These are phyloP conservation scores for Trichophyton mentagrophytes DNA, from an alignment of 2,329 filamentous ascomycete species.

Conservation along the genomic window DNA sequence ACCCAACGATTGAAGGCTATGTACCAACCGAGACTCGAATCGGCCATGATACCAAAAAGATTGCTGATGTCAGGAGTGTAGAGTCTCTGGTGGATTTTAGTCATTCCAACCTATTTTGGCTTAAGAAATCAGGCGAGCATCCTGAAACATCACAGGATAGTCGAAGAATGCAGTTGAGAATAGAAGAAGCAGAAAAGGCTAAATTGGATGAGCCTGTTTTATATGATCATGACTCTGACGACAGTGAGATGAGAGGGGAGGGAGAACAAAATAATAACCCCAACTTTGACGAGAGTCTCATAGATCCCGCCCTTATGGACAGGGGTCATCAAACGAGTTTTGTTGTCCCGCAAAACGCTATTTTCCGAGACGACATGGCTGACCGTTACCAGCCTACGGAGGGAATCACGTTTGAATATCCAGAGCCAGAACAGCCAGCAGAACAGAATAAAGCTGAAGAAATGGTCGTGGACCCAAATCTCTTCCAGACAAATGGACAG, in stretches of 20 bases:
- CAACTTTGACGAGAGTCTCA: conserved; percentile 9
- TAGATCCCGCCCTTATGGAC: conserved; percentile 31
- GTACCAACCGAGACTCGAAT: conserved; percentile 76
- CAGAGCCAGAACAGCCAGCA: conserved; percentile 15
- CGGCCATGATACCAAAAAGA: conserved; percentile 78
- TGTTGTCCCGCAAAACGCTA: conserved; percentile 19
- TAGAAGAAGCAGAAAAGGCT: conserved; percentile 42
- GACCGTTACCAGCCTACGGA: conserved; percentile 23
- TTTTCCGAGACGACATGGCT: conserved; percentile 18
- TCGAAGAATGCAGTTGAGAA: conserved; percentile 35
- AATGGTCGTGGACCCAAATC: not conserved
- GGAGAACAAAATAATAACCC: not conserved
- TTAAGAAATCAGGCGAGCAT: conserved; percentile 48
- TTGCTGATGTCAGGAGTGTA: conserved; percentile 82
- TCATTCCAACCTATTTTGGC: conserved; percentile 74
- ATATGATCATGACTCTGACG: conserved; percentile 29
- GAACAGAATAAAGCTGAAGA: not conserved
- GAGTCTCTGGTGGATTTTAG: conserved; percentile 86
- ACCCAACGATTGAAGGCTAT: conserved; percentile 60
- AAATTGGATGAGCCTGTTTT: conserved; percentile 36
- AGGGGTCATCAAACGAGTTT: conserved; percentile 12
- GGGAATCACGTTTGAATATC: conserved; percentile 25
- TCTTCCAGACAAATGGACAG: not conserved
- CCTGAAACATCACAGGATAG: conserved; percentile 19
- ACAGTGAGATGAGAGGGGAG: conserved; percentile 10